Conservation (phyloP, 2,329 filamentous ascomycete species). For the Zasmidium angulare region DNA sequence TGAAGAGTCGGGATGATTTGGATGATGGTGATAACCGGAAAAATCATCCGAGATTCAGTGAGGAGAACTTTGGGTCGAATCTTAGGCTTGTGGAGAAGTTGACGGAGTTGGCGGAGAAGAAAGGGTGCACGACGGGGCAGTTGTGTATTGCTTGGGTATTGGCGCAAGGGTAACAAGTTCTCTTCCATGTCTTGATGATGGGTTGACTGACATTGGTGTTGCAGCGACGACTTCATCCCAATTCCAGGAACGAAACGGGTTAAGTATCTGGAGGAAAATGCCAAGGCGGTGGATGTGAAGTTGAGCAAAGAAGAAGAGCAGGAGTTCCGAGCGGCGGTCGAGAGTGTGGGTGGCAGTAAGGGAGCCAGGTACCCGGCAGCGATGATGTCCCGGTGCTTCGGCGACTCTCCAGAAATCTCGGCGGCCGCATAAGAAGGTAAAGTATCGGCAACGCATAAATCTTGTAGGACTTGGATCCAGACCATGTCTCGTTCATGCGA, state of each 20-base stretch:
- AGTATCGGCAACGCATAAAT: not conserved
- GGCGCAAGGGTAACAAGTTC: constrained; percentile 26
- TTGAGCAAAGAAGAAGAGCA: constrained; percentile 29
- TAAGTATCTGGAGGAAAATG: constrained; percentile 32
- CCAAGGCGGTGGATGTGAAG: constrained; percentile 21
- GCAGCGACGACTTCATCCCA: constrained; percentile 42
- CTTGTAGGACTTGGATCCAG: not conserved
- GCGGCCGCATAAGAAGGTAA: not conserved
- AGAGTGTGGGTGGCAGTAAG: constrained; percentile 32
- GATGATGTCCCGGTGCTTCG: constrained; percentile 31
- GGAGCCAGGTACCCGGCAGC: constrained; percentile 29
- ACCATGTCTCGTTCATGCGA: too few species aligned
- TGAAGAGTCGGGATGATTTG: constrained; percentile 42
- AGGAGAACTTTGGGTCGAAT: constrained; percentile 32
- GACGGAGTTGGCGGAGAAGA: constrained; percentile 29
- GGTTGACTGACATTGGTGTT: constrained; percentile 30
- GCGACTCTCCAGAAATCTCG: constrained; percentile 21
- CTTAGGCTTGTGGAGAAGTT: constrained; percentile 34
- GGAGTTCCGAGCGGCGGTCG: constrained; percentile 30
- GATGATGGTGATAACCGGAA: constrained; percentile 33
- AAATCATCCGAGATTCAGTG: constrained; percentile 32
- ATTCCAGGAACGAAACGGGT: constrained; percentile 43
- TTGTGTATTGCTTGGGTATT: constrained; percentile 34
- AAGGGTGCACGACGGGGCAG: constrained; percentile 33
- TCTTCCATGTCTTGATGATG: constrained; percentile 9